phyloP scores from a whole-genome alignment of 768 basidiomycete genomes.

The Russula olivacea region DNA sequence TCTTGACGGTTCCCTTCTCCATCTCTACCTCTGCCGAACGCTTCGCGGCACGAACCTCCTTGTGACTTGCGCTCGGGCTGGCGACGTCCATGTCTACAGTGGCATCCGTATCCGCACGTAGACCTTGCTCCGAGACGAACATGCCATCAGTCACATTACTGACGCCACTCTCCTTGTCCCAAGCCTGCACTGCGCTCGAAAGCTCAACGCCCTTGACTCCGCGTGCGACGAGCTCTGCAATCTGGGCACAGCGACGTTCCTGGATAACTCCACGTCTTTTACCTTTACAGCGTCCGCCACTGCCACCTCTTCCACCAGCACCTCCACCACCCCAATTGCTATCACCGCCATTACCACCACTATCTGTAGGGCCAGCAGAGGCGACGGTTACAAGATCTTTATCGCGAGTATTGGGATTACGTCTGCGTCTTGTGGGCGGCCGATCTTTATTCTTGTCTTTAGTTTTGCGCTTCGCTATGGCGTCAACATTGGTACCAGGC shows the following conservation, averaged over 20 bases:
- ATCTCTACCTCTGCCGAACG: not conserved
- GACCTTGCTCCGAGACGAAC: conserved; percentile 13
- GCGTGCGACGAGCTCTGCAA: conserved; percentile 57
- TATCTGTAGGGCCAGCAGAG: not conserved
- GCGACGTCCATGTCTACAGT: not conserved
- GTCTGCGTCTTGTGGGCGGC: conserved; percentile 33
- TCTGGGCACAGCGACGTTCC: conserved; percentile 56
- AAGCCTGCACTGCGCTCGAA: conserved; percentile 57
- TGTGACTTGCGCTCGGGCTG: not conserved
- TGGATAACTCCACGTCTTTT: conserved; percentile 44
- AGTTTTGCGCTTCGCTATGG: conserved; percentile 23
- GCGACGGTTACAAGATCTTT: conserved; percentile 8
- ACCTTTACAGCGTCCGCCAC: conserved; percentile 4
- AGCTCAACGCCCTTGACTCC: conserved; percentile 62
- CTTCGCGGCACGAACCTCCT: conserved; percentile 4
- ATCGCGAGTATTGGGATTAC: conserved; percentile 33
- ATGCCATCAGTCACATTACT: conserved; percentile 29
- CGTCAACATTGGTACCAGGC: conserved; percentile 49
- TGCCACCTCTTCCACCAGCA: not conserved
- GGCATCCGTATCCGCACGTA: not conserved
- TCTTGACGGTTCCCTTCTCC: not conserved
- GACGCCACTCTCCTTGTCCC: conserved; percentile 37
- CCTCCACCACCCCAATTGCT: not conserved
- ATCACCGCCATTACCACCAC: not conserved
- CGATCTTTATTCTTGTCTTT: conserved; percentile 39